These are phyloP conservation scores for Aristolochia contorta DNA, from an alignment of 164 flowering plant species.

Conservation along the genomic window DNA sequence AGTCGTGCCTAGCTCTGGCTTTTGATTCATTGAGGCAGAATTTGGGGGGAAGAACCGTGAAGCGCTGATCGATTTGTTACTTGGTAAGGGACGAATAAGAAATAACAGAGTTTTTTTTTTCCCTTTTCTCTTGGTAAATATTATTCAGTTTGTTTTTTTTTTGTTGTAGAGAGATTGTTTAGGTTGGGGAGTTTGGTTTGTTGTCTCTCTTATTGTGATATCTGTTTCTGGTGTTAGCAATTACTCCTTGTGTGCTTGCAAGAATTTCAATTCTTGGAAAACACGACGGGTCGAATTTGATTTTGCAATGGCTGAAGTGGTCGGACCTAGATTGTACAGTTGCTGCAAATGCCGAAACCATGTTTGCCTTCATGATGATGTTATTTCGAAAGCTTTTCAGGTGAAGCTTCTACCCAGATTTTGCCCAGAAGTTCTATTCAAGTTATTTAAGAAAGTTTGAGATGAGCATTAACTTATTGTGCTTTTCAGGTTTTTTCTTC, in stretches of 20 bases:
- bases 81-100: not conserved
- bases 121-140: no score
- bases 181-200: not conserved
- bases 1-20: not conserved
- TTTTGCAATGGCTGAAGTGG: slow-evolving; percentile 41
- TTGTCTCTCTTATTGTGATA: not conserved
- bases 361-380: slow-evolving; percentile 64
- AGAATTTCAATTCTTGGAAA: slow-evolving; percentile 3
- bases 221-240: not conserved
- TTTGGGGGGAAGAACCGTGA: not conserved
- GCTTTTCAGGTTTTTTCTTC: no score
- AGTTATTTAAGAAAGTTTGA: not conserved
- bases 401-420: slow-evolving; percentile 18
- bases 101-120: not conserved
- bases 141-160: not conserved
- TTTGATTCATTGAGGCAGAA: not conserved
- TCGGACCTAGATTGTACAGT: slow-evolving; percentile 58
- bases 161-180: not conserved
- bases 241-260: not conserved
- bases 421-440: not conserved
- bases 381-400: slow-evolving; percentile 71
- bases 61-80: not conserved
- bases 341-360: slow-evolving; percentile 67
- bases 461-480: no score
- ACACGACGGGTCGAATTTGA: slow-evolving; percentile 1